A percentile compares a stretch with the other conserved stretches of the same genome.
These are phyloP conservation scores for Saccharomycopsis lassenensis DNA, from an alignment of 805 yeast species.

Conservation along the genomic window DNA sequence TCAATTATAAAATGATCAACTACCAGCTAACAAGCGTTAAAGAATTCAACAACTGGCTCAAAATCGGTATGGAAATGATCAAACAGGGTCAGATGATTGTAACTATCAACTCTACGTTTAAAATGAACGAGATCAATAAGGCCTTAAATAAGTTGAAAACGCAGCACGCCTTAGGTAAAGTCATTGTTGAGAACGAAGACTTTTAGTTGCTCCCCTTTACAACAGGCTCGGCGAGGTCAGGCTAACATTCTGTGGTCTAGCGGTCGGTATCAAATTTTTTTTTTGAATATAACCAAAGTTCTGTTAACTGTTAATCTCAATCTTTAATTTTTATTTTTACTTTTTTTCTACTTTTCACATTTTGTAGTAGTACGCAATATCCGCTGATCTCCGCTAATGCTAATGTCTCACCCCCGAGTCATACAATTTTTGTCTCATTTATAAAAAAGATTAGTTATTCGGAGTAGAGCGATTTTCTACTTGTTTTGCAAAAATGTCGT, in stretches of 20 bases:
- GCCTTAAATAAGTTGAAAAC: conserved; percentile 44
- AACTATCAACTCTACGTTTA: conserved; percentile 43
- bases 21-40: conserved; percentile 24
- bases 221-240: too few relatives aligned
- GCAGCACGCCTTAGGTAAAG: conserved; percentile 56
- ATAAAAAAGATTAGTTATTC: too few relatives aligned
- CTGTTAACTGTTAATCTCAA: too few relatives aligned
- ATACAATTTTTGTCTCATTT: not conserved
- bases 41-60: conserved; percentile 28
- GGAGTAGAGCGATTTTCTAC: not conserved
- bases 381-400: too few relatives aligned
- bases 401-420: too few relatives aligned
- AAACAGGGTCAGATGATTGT: conserved; percentile 35
- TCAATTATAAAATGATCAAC: conserved; percentile 28
- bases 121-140: conserved; percentile 41
- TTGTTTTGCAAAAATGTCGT: conserved; percentile 11
- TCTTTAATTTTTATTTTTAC: too few relatives aligned
- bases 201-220: too few relatives aligned
- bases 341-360: too few relatives aligned
- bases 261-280: too few relatives aligned
- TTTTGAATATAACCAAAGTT: too few relatives aligned
- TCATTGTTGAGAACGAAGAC: conserved; percentile 39
- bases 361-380: too few relatives aligned
- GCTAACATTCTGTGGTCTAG: too few relatives aligned
- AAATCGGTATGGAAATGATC: conserved; percentile 34